Conservation (phyloP, 345 rosid species). For the Turnera subulata region DNA sequence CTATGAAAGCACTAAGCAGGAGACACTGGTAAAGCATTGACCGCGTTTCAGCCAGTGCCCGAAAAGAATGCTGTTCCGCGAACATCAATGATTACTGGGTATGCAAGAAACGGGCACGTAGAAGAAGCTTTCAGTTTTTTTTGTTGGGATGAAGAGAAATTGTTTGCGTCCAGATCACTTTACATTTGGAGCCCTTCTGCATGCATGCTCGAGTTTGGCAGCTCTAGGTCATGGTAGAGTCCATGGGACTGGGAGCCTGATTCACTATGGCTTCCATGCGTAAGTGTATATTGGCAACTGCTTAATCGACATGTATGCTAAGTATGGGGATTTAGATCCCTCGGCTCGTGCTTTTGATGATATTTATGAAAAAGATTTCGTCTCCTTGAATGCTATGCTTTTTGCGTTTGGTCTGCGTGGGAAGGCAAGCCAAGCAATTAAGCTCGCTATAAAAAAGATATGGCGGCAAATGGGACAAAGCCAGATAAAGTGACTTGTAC, state of each 20-base stretch:
- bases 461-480: constrained; percentile 46
- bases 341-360: constrained; percentile 50
- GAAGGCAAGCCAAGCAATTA: constrained; percentile 46
- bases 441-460: constrained; percentile 45
- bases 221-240: constrained; percentile 51
- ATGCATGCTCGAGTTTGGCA: constrained; percentile 67
- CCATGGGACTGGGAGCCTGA: constrained; percentile 57
- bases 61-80: too few species aligned
- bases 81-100: too few species aligned
- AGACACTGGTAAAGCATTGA: too few species aligned
- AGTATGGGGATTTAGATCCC: constrained; percentile 55
- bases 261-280: constrained; percentile 47
- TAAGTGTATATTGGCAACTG: constrained; percentile 63
- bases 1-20: constrained; percentile 70
- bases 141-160: too few species aligned
- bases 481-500: constrained; percentile 80
- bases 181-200: constrained; percentile 61
- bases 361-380: constrained; percentile 52
- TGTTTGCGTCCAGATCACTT: constrained; percentile 40
- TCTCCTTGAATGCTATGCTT: constrained; percentile 72
- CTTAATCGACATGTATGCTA: constrained; percentile 73
- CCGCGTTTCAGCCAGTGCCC: too few species aligned
- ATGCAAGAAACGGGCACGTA: too few species aligned
- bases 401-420: constrained; percentile 73
- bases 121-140: too few species aligned